These are phyloP conservation scores for Aspergillus fructus DNA, from an alignment of 2,329 filamentous ascomycete species.

Conservation along the genomic window DNA sequence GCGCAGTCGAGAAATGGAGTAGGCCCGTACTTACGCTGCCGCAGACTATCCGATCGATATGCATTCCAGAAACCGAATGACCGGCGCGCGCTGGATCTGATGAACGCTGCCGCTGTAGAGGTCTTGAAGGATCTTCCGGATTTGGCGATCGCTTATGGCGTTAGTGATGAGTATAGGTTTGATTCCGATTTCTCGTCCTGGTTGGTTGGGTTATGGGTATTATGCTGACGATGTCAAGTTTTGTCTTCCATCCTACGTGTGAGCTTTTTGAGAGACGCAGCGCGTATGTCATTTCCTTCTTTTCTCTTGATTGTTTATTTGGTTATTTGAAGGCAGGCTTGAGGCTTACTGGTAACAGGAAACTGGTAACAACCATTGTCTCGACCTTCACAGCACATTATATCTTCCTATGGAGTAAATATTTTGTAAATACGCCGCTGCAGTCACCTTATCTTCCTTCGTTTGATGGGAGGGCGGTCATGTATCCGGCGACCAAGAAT, in stretches of 20 bases:
- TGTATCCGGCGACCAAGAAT: slow-evolving; percentile 80
- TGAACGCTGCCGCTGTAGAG: slow-evolving; percentile 88
- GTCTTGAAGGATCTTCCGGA: slow-evolving; percentile 83
- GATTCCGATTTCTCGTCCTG: not conserved
- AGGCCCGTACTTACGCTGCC: not conserved
- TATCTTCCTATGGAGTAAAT: slow-evolving; percentile 72
- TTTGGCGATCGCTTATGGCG: slow-evolving; percentile 82
- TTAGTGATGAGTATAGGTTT: slow-evolving; percentile 83
- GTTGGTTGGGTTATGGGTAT: not conserved
- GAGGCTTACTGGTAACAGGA: slow-evolving; percentile 53
- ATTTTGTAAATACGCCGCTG: slow-evolving; percentile 71
- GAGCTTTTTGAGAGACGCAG: slow-evolving; percentile 80
- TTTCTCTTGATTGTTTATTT: not conserved
- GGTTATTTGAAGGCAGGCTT: not conserved
- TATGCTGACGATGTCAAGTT: slow-evolving; percentile 53
- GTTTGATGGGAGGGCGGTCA: slow-evolving; percentile 89
- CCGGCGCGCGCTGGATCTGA: slow-evolving; percentile 78
- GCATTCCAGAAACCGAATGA: slow-evolving; percentile 92
- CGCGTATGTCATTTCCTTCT: slow-evolving; percentile 53
- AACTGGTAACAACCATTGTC: slow-evolving; percentile 85
- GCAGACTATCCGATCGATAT: slow-evolving; percentile 78
- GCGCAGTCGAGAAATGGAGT: no score
- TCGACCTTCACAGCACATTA: slow-evolving; percentile 95
- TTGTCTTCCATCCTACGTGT: slow-evolving; percentile 81
- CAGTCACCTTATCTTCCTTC: slow-evolving; percentile 71